Percentiles rank a stretch among this genome's conserved stretches.
phyloP scores from a whole-genome alignment of 495 filamentous ascomycete genomes.

The Sphaerosporella brunnea region DNA sequence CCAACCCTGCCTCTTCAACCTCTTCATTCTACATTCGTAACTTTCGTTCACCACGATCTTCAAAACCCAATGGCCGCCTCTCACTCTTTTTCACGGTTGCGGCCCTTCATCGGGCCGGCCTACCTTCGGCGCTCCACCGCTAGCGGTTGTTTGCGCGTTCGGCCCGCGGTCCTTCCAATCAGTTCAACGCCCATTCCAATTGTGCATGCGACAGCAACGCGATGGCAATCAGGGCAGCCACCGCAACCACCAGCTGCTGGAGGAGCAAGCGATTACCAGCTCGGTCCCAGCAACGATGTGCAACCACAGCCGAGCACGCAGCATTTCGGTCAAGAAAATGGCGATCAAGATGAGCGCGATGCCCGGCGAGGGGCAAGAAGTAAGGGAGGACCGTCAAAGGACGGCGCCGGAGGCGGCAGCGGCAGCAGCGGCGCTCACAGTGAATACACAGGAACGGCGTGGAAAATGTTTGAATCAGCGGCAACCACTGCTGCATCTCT shows the following conservation, averaged over 20 bases:
- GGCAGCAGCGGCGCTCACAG: conserved; percentile 1
- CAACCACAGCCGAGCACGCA: conserved; percentile 21
- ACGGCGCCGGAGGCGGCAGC: background rate
- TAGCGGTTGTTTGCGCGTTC: background rate
- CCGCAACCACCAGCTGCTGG: background rate
- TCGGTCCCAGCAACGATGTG: conserved; percentile 18
- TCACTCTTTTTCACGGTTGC: background rate
- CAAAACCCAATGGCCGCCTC: background rate
- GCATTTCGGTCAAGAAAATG: conserved; percentile 1
- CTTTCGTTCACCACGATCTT: background rate
- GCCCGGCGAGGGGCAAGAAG: background rate
- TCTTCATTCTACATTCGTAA: too few species aligned
- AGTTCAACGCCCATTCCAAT: background rate
- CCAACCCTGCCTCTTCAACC: too few species aligned
- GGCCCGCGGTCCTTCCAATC: background rate
- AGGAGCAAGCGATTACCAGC: conserved; percentile 10
- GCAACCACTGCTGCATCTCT: conserved; percentile 79
- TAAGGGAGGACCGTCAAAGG: background rate
- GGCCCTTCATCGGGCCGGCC: background rate
- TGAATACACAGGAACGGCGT: conserved; percentile 31
- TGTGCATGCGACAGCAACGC: too few species aligned
- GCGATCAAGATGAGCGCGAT: background rate
- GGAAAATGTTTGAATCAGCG: conserved; percentile 71
- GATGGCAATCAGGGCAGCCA: conserved; percentile 4
- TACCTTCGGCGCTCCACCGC: background rate